phyloP scores from a whole-genome alignment of 2,329 filamentous ascomycete genomes.

The Aspergillus sp. region DNA sequence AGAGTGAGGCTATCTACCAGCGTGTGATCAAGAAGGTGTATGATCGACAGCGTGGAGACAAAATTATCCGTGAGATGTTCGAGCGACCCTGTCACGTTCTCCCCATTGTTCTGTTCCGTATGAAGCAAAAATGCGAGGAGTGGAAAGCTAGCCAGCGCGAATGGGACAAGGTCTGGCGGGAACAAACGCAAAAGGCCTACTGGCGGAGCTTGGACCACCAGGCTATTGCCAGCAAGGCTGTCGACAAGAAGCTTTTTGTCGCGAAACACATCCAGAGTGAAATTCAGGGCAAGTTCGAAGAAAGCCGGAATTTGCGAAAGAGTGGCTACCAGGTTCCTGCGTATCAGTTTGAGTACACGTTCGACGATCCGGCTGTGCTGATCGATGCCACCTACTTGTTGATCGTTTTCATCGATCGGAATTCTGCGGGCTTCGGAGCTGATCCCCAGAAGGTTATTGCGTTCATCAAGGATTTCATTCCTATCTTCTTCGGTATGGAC shows the following conservation, averaged over 20 bases:
- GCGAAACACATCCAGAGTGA: slow-evolving; percentile 84
- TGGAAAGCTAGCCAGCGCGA: slow-evolving; percentile 96
- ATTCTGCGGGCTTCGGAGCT: slow-evolving; percentile 43
- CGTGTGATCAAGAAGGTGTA: slow-evolving; percentile 98
- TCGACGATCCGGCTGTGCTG: slow-evolving; percentile 64
- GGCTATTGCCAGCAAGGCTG: slow-evolving; percentile 79
- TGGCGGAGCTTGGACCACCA: slow-evolving; percentile 96
- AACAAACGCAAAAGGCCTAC: slow-evolving; percentile 90
- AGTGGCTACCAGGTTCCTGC: slow-evolving; percentile 54
- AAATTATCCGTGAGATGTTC: slow-evolving; percentile 84
- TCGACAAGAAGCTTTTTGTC: slow-evolving; percentile 85
- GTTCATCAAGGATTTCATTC: slow-evolving; percentile 70
- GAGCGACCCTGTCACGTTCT: slow-evolving; percentile 76
- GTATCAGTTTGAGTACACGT: slow-evolving; percentile 69
- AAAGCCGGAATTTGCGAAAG: slow-evolving; percentile 68
- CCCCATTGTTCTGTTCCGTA: slow-evolving; percentile 75
- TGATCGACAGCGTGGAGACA: slow-evolving; percentile 70
- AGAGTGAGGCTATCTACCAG: slow-evolving; percentile 94
- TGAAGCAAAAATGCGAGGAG: slow-evolving; percentile 95
- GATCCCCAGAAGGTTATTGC: slow-evolving; percentile 68
- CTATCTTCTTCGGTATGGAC: slow-evolving; percentile 68
- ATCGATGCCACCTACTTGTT: slow-evolving; percentile 45
- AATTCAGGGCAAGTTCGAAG: slow-evolving; percentile 87
- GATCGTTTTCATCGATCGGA: slow-evolving; percentile 42
- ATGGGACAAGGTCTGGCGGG: slow-evolving; percentile 98